These are phyloP conservation scores for Stentor coeruleus DNA, from an alignment of 73 alveolate species.

Conservation along the genomic window DNA sequence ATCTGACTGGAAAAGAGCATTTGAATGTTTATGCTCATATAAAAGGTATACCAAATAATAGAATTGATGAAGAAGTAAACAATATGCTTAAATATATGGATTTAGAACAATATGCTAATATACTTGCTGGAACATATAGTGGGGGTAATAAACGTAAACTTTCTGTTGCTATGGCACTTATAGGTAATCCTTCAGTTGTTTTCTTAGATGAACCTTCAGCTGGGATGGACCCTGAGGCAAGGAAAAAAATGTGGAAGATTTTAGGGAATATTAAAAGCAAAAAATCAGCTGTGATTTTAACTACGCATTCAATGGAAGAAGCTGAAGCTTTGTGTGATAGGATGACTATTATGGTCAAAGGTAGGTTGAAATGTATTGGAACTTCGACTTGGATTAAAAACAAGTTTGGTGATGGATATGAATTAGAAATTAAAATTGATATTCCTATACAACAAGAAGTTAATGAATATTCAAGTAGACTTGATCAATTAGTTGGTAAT, in stretches of 20 bases:
- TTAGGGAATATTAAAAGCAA: slow-evolving; percentile 54
- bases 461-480: too few relatives aligned
- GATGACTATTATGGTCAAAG: slow-evolving; percentile 73
- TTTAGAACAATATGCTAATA: slow-evolving; percentile 53
- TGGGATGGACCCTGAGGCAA: slow-evolving; percentile 62
- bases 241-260: slow-evolving; percentile 62
- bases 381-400: too few relatives aligned
- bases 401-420: slow-evolving; percentile 87
- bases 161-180: slow-evolving; percentile 50
- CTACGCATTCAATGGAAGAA: slow-evolving; percentile 94
- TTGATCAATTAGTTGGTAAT: too few relatives aligned
- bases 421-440: slow-evolving; percentile 63
- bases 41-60: slow-evolving; percentile 54
- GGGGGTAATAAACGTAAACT: slow-evolving; percentile 68
- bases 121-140: slow-evolving; percentile 48
- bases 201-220: slow-evolving; percentile 71
- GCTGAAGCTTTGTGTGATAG: slow-evolving; percentile 84
- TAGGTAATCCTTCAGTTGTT: slow-evolving; percentile 62
- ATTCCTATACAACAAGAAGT: slow-evolving; percentile 34
- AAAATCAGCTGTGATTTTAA: too few relatives aligned
- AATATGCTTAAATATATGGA: slow-evolving; percentile 75
- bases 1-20: slow-evolving; percentile 79
- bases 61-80: slow-evolving; percentile 53
- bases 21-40: slow-evolving; percentile 62
- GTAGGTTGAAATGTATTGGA: slow-evolving; percentile 67